Conservation (phyloP, 2,329 filamentous ascomycete genomes). For the Ophiostoma pallidulum region DNA sequence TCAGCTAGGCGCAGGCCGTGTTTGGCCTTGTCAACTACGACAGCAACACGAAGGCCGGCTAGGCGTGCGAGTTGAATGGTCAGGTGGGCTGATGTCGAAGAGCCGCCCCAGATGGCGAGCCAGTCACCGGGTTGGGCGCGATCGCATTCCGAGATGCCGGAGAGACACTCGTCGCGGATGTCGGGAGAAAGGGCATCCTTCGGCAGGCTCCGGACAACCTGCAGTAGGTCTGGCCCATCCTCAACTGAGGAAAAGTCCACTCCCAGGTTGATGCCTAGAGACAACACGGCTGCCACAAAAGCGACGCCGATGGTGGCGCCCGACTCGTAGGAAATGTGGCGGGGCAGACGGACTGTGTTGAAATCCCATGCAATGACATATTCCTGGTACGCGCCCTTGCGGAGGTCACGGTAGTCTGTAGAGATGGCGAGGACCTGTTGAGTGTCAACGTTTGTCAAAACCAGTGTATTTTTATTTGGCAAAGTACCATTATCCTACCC, state of each 20-base stretch:
- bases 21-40: slow-evolving; percentile 56
- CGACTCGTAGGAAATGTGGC: slow-evolving; percentile 39
- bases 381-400: slow-evolving; percentile 64
- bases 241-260: slow-evolving; percentile 48
- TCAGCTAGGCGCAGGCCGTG: slow-evolving; percentile 51
- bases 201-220: slow-evolving; percentile 38
- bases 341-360: slow-evolving; percentile 55
- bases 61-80: slow-evolving; percentile 59
- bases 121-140: slow-evolving; percentile 54
- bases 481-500: too few relatives aligned
- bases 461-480: not conserved
- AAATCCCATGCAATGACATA: slow-evolving; percentile 56
- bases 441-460: not conserved
- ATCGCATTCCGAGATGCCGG: slow-evolving; percentile 41
- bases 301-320: slow-evolving; percentile 60
- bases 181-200: slow-evolving; percentile 46
- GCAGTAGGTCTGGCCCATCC: slow-evolving; percentile 49
- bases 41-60: slow-evolving; percentile 54
- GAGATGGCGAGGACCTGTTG: slow-evolving; percentile 57
- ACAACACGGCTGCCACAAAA: slow-evolving; percentile 58
- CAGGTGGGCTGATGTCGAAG: slow-evolving; percentile 59
- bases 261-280: slow-evolving; percentile 60
- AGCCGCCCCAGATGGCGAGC: slow-evolving; percentile 66
- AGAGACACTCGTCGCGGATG: slow-evolving; percentile 53
- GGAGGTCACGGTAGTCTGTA: slow-evolving; percentile 63